Evolutionary conservation across 139 green algal genomes (phyloP).

Genomic region (Auxenochlorella pyrenoidosa): DNA sequence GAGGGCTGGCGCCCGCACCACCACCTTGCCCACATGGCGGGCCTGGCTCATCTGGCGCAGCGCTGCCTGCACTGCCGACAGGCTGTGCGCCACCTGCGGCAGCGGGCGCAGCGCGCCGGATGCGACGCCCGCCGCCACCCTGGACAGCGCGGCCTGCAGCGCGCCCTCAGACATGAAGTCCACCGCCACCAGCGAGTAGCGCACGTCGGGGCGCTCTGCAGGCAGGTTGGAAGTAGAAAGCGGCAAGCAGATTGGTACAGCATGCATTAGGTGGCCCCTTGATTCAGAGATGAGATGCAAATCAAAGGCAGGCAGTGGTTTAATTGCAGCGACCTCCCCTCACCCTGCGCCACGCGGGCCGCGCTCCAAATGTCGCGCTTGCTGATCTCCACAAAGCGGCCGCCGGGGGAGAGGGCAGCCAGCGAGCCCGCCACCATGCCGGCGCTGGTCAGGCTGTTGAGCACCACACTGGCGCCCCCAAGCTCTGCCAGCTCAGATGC

Average conservation of each 20-base stretch:
- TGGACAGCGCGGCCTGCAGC: slow-evolving; percentile 54
- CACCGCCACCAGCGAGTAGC: slow-evolving; percentile 81
- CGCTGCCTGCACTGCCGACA: slow-evolving; percentile 61
- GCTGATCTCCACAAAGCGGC: slow-evolving; percentile 86
- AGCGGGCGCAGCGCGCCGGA: slow-evolving; percentile 61
- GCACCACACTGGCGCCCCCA: slow-evolving; percentile 70
- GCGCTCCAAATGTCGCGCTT: slow-evolving; percentile 91
- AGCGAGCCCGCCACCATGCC: slow-evolving; percentile 88
- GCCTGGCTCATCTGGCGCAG: slow-evolving; percentile 87
- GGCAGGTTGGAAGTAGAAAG: slow-evolving; percentile 5
- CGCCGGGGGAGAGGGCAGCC: slow-evolving; percentile 61
- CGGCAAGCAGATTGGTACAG: too few relatives aligned
- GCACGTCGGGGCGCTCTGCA: slow-evolving; percentile 81
- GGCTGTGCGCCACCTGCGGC: slow-evolving; percentile 49
- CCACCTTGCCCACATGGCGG: slow-evolving; percentile 87
- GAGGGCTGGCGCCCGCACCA: slow-evolving; percentile 64
- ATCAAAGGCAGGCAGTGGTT: too few relatives aligned
- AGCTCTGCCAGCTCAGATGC: slow-evolving; percentile 57
- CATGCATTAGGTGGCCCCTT: too few relatives aligned
- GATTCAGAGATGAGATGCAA: too few relatives aligned
- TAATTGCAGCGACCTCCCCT: too few relatives aligned
- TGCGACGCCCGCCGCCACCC: slow-evolving; percentile 52
- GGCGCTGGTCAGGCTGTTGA: slow-evolving; percentile 89
- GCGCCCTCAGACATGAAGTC: slow-evolving; percentile 84
- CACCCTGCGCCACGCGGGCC: slow-evolving; percentile 42